A percentile compares a stretch with the other conserved stretches of the same genome.
Conservation (phyloP, 495 filamentous ascomycete genomes). For the Extremus antarcticus region DNA sequence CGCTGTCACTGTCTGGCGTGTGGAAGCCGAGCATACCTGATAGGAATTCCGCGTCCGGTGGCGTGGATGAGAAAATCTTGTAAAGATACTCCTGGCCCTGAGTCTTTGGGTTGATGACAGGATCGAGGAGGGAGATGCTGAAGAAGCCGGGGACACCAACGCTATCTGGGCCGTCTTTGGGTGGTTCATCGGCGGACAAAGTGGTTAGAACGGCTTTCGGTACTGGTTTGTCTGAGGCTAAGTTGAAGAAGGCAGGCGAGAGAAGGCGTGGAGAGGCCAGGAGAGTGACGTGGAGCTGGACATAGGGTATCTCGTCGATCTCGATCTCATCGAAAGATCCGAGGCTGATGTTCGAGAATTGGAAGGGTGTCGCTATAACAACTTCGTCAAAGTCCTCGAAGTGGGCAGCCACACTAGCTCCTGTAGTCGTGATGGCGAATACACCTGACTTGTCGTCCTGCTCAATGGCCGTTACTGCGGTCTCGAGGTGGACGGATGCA, state of each 20-base stretch:
- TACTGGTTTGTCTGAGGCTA: slow-evolving; percentile 38
- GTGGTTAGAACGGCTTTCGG: slow-evolving; percentile 78
- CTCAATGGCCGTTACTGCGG: slow-evolving; percentile 50
- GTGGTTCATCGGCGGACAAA: slow-evolving; percentile 46
- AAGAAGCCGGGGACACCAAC: slow-evolving; percentile 70
- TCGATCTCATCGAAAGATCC: slow-evolving; percentile 25
- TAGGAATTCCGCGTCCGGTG: slow-evolving; percentile 53
- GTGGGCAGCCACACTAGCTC: slow-evolving; percentile 17
- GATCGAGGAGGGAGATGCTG: slow-evolving; percentile 68
- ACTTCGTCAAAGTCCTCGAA: slow-evolving; percentile 57
- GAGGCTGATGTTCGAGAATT: slow-evolving; percentile 56
- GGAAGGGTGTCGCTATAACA: slow-evolving; percentile 65
- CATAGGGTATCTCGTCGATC: slow-evolving; percentile 70
- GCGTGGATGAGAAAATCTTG: slow-evolving; percentile 84
- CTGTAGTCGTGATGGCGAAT: slow-evolving; percentile 15
- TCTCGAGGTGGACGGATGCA: slow-evolving; percentile 55
- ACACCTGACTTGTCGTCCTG: slow-evolving; percentile 26
- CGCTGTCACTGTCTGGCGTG: neutral
- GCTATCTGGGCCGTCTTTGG: slow-evolving; percentile 39
- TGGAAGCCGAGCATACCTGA: slow-evolving; percentile 36
- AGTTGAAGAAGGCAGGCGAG: slow-evolving; percentile 57
- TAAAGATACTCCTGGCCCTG: slow-evolving; percentile 66
- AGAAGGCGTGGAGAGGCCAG: slow-evolving; percentile 66
- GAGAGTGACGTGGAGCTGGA: slow-evolving; percentile 74
- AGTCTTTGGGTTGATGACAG: slow-evolving; percentile 46